Conservation (phyloP, 257 asterid species). For the Knoxia roxburghii region DNA sequence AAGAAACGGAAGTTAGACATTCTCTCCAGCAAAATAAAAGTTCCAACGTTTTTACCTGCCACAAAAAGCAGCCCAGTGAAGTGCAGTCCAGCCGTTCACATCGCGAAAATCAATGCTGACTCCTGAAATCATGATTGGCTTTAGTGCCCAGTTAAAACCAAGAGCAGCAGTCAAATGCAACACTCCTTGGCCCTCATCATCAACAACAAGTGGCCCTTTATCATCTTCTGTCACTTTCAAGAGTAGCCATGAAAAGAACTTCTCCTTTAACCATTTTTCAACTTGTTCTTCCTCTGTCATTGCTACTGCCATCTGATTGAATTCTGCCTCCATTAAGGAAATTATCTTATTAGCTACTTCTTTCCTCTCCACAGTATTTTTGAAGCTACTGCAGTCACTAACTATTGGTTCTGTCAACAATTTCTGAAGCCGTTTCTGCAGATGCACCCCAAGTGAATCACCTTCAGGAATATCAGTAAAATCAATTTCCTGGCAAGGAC, state of each 20-base stretch:
- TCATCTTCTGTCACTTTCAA: conserved; percentile 54
- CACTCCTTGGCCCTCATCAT: conserved; percentile 81
- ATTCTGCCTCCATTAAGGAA: conserved; percentile 59
- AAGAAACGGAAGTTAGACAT: background rate
- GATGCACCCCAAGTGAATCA: conserved; percentile 37
- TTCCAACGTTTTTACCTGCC: conserved; percentile 58
- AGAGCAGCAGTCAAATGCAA: conserved; percentile 94
- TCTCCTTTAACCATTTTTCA: conserved; percentile 52
- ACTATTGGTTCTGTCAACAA: conserved; percentile 28
- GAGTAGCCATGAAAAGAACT: conserved; percentile 69
- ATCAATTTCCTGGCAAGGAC: conserved; percentile 27
- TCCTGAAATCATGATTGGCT: conserved; percentile 62
- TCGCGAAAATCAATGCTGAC: conserved; percentile 90
- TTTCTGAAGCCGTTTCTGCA: conserved; percentile 50
- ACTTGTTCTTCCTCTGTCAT: conserved; percentile 44
- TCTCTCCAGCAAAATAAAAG: background rate
- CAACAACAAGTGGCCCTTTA: conserved; percentile 47
- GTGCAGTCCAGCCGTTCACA: conserved; percentile 90
- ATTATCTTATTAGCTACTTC: conserved; percentile 33
- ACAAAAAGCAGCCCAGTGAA: conserved; percentile 95
- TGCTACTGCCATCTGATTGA: conserved; percentile 29
- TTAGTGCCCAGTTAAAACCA: conserved; percentile 87
- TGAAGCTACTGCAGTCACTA: conserved; percentile 27
- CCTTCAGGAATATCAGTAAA: conserved; percentile 25
- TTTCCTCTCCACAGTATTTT: conserved; percentile 33